Conservation (phyloP, 345 rosid species). For the Balakata baccata region DNA sequence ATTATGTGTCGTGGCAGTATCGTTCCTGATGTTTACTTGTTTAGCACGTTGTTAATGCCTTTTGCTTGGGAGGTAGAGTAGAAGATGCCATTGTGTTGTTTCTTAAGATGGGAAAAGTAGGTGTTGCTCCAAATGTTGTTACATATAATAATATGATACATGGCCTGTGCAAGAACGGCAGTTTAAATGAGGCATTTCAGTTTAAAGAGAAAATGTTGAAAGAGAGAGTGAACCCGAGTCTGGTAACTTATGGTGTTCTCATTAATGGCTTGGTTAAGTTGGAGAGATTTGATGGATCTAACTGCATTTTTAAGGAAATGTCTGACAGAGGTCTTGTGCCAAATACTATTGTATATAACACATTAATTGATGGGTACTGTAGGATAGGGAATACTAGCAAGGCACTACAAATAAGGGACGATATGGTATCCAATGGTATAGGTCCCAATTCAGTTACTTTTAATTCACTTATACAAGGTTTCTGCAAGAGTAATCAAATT, state of each 20-base stretch:
- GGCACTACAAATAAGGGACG: conserved; percentile 58
- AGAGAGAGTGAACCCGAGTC: conserved; percentile 48
- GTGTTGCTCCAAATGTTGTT: conserved; percentile 58
- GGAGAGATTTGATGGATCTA: conserved; percentile 61
- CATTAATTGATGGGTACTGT: conserved; percentile 59
- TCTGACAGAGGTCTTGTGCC: conserved; percentile 48
- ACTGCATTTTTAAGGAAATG: conserved; percentile 54
- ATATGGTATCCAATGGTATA: conserved; percentile 60
- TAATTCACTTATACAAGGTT: conserved; percentile 64
- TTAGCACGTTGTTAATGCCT: conserved; percentile 60
- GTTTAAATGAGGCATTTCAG: conserved; percentile 50
- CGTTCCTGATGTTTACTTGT: conserved; percentile 62
- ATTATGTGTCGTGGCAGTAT: conserved; percentile 40
- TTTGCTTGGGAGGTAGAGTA: conserved; percentile 55
- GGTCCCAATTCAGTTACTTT: conserved; percentile 59
- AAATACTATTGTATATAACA: conserved; percentile 65
- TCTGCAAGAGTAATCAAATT: conserved; percentile 47
- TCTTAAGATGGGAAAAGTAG: conserved; percentile 48
- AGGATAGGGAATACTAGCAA: conserved; percentile 47
- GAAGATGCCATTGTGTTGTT: conserved; percentile 52
- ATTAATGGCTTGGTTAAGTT: conserved; percentile 61
- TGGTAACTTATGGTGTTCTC: conserved; percentile 59
- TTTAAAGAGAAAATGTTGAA: conserved; percentile 59
- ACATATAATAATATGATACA: conserved; percentile 67
- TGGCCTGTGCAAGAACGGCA: conserved; percentile 64